Evolutionary conservation across 1,284 basidiomycete genomes (phyloP), one percentile per base, ranked within the genome.

Genomic region (Cryptococcus neoformans): DNA sequence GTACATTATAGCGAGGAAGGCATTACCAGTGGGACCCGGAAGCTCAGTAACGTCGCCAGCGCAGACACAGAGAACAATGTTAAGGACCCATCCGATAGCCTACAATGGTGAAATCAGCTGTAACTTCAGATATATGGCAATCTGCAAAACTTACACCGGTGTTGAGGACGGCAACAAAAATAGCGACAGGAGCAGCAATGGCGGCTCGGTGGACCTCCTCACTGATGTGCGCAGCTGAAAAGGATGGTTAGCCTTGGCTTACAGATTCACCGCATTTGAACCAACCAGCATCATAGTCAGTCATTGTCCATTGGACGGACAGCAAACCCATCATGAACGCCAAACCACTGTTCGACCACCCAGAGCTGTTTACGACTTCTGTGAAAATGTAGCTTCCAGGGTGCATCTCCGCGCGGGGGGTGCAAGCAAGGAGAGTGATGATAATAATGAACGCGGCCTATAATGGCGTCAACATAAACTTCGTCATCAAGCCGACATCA

Each of bases 121-220:
- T 55, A 4, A 44, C 16, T 34, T 21, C 9, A 21, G 44, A 16
- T 16, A 37, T 38, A 16, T 54, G 17, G 4, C 7, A 12, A 40
- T 37, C 36, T 34, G 39, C 35, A 28, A 7, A n/a, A 53, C 56
- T 54, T 12, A 89, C 75, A 55, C 88, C 90, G 2, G 92, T 94
- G 12, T 90, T 90, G 60, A 90, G 79, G 37, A 94, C 91, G 54
- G 92, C 92, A 51, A 92, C 87, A 71, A 93, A 79, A 66, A 92
- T 90, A 2, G 89, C 89, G 52, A 88, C 83, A 1, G 89, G 89
- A 1, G 88, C 90, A 55, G 91, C 88, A 66, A 92, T 89, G 3
- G 92, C 89, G 8, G 93, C 92, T 51, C 89, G 83, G 68, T 85
- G 86, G 39, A 96, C 89, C 78, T 96, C 93, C 71, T 96, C 92